Evolutionary conservation across 805 yeast species (phyloP).

Genomic region (Blastobotrys attinorum): DNA sequence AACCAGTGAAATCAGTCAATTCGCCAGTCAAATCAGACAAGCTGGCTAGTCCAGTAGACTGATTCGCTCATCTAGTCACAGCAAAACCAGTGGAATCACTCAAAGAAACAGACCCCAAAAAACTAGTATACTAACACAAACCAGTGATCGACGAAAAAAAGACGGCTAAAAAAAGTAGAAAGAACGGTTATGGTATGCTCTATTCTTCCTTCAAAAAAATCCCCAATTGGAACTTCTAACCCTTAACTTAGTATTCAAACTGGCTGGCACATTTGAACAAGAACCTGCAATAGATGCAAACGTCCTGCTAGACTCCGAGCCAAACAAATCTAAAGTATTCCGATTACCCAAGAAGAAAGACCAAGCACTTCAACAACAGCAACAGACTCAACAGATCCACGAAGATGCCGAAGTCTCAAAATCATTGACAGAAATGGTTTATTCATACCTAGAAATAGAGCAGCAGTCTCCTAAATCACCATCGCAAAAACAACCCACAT

Average conservation of each 20-base stretch:
- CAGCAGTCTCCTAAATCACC: conserved; percentile 11
- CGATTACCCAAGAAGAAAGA: conserved; percentile 1
- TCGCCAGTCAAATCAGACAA: no score
- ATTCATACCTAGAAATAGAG: conserved; percentile 44
- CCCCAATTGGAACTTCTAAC: no score
- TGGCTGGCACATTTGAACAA: conserved; percentile 23
- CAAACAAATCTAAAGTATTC: conserved; percentile 5
- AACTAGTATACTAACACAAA: conserved; percentile 13
- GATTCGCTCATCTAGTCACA: no score
- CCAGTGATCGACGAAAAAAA: conserved; percentile 3
- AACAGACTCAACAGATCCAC: conserved; percentile 21
- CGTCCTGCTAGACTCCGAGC: conserved; percentile 9
- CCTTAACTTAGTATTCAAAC: no score
- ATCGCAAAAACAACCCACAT: conserved; percentile 8
- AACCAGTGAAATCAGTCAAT: no score
- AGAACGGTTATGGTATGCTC: conserved; percentile 14
- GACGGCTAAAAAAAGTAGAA: conserved; percentile 1
- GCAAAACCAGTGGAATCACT: no score
- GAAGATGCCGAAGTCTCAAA: conserved; percentile 38
- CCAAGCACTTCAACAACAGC: conserved; percentile 20
- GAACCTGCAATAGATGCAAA: conserved; percentile 18
- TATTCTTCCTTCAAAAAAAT: no score
- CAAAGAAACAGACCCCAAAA: conserved; percentile 19
- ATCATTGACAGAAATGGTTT: conserved; percentile 69
- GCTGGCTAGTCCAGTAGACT: no score